Base-by-base conservation (phyloP, 2,329 filamentous ascomycete genomes). In the Ascochyta lentis region DNA sequence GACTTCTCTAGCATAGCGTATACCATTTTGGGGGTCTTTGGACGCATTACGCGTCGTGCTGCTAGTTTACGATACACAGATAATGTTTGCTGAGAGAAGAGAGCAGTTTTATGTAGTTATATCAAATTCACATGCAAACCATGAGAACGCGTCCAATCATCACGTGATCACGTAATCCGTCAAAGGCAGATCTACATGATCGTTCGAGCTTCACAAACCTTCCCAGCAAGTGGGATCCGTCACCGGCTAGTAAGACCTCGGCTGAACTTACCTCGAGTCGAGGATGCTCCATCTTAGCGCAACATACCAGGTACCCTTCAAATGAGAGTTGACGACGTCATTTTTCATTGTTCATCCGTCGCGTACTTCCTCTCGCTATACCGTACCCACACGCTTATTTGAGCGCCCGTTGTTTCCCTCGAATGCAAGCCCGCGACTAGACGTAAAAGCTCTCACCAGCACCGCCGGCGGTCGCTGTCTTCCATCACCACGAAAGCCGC, bases 1-100 rank as follows among this genome's bases (percentile, higher is more conserved):
- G 70, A 74, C 69, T 60, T 71, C 60, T 67, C 66, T 56, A 71
- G 71, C 71, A 75, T 73, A 74, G 72, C 72, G 69, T 69, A 75
- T 75, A 74, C 71, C 71, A 74, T 65, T 60, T 66, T 67, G 61
- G 65, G 60, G 60, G 50, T 64, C 67, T 63, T 63, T 65, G 66
- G 64, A 64, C 69, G 65, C 60, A 54, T 58, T 51, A 60, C 59
- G 60, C 59, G 62, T 62, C 63, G 66, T 69, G 66, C 65, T 65
- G 64, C 61, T 63, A 61, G 59, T 60, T 65, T 53, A 66, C 64
- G 64, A 68, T 67, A 70, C 58, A 69, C 56, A 67, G 45, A 61
- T 75, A 74, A 75, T 74, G 65, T 72, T 71, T 68, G 60, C 50
- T 59, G 59, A 29, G 34, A 48, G 19, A 41, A 26, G 16, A 33